Base-by-base conservation (phyloP, 495 filamentous ascomycete species). In the Aspergillus sparsus region DNA sequence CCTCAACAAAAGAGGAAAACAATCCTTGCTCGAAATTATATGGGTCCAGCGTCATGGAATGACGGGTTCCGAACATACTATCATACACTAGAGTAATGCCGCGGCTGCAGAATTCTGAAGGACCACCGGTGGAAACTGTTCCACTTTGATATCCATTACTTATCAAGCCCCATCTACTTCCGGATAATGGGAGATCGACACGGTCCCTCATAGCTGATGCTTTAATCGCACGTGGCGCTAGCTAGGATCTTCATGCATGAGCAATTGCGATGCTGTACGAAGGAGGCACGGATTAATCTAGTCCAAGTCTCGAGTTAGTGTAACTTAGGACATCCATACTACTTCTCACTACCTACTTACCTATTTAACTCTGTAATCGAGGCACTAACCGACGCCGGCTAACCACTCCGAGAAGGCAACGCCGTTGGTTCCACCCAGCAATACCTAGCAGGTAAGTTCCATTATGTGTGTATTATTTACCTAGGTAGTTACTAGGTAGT, bases 151-250 rank as follows among this genome's bases (percentile, higher is more conserved):
- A 57, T 44, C 31, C 13, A 31, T 47, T 18, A 18, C 13, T 39
- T 21, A 39, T 44, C 52, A 58, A 63, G 58, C 46, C 57, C 57
- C 56, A 57, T 62, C 44, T 47, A 52, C 45, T 53, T 56, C 51
- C 67, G 71, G 64, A 68, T 66, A 66, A 64, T 73, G 72, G 70
- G 69, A 71, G 75, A 78, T 78, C 75, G 72, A 72, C 74, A 57
- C 66, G 68, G 71, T 77, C 72, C 71, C 74, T 74, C 71, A 68
- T 70, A 76, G 73, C 71, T 75, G 71, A 72, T 71, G 67, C 71
- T 76, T 75, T 65, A 69, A 58, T 63, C 66, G 69, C 75, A 75
- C 71, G 75, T 77, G 75, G 75, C 73, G 72, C 72, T 77, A 74
- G 69, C 73, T 68, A 64, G 71, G 72, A 74, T 77, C 71, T 68